Percentiles rank a stretch among this genome's conserved stretches.
phyloP scores from a whole-genome alignment of 139 green algal species.

The Chlamydomonas sp. region DNA sequence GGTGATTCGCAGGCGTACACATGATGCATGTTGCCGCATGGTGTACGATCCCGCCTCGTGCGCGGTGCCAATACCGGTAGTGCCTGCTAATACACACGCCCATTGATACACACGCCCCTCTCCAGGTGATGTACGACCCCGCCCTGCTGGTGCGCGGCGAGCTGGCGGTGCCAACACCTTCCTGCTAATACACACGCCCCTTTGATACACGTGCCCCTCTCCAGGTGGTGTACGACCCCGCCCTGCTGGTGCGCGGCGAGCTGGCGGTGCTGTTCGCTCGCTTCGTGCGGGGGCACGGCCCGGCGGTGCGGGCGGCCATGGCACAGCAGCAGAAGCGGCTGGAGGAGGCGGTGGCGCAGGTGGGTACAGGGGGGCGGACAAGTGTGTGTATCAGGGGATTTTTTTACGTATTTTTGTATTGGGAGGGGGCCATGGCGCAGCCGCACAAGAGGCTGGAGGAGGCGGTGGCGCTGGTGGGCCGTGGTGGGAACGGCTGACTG shows the following conservation, averaged over 20 bases:
- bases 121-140: conserved; percentile 76
- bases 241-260: conserved; percentile 80
- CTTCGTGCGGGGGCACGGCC: conserved; percentile 68
- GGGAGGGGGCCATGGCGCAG: conserved; percentile 29
- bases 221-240: conserved; percentile 78
- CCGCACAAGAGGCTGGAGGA: conserved; percentile 44
- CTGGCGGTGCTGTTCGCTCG: conserved; percentile 78
- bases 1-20: no score
- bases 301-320: conserved; percentile 56
- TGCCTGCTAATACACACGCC: no score
- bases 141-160: conserved; percentile 81
- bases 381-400: no score
- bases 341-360: conserved; percentile 33
- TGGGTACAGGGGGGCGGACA: not conserved
- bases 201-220: not conserved
- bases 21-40: not conserved
- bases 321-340: conserved; percentile 42
- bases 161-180: conserved; percentile 76
- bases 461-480: conserved; percentile 18
- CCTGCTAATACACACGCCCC: no score
- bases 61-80: no score
- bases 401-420: no score
- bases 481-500: no score
- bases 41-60: not conserved
- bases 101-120: not conserved